Conservation (phyloP, 129 eudicot species). For the Erigeron canadensis region DNA sequence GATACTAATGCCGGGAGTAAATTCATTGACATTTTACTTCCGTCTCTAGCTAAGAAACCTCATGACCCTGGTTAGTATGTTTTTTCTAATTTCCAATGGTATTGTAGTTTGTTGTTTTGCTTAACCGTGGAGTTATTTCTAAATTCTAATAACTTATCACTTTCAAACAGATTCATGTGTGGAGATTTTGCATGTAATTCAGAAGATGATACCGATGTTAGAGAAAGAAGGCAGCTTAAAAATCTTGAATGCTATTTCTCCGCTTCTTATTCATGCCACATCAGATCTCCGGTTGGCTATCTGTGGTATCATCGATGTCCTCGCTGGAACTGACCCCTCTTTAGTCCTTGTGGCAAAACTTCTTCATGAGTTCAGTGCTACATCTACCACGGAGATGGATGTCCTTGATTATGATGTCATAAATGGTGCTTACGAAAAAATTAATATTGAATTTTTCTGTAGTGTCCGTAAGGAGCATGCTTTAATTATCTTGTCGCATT, state of each 20-base stretch:
- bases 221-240: slow-evolving; percentile 39
- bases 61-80: slow-evolving; percentile 52
- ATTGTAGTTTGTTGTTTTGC: neutral
- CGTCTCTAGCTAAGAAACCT: slow-evolving; percentile 50
- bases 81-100: neutral
- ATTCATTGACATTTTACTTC: slow-evolving; percentile 79
- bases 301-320: slow-evolving; percentile 66
- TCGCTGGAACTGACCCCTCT: slow-evolving; percentile 55
- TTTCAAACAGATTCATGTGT: slow-evolving; percentile 58
- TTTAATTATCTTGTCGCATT: slow-evolving; percentile 65
- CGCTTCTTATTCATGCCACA: slow-evolving; percentile 66
- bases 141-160: neutral
- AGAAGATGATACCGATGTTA: slow-evolving; percentile 44
- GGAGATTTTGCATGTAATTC: slow-evolving; percentile 54
- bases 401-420: slow-evolving; percentile 80
- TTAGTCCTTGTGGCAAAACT: slow-evolving; percentile 56
- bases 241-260: slow-evolving; percentile 57
- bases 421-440: slow-evolving; percentile 63
- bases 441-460: slow-evolving; percentile 49
- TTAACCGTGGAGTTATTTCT: neutral
- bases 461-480: slow-evolving; percentile 54
- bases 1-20: slow-evolving; percentile 53
- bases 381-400: slow-evolving; percentile 61
- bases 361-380: slow-evolving; percentile 70
- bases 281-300: slow-evolving; percentile 52